Conservation (phyloP, 2,329 filamentous ascomycete genomes). For the Dryadomyces quercivorus region DNA sequence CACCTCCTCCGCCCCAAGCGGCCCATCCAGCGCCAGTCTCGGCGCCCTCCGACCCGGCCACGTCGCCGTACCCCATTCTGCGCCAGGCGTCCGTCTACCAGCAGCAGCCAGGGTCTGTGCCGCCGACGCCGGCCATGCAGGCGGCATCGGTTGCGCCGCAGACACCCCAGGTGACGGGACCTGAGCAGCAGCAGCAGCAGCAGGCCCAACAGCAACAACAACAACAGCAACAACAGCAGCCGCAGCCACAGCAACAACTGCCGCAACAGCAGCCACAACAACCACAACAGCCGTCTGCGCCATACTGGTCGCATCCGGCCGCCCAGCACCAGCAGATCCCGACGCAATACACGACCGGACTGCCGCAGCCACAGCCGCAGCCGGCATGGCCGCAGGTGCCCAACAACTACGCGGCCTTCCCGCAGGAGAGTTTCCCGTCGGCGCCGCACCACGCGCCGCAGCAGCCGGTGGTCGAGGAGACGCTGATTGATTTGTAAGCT, state of each 20-base stretch:
- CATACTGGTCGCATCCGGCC: slow-evolving; percentile 36
- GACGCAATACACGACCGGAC: slow-evolving; percentile 15
- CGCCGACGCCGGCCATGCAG: slow-evolving; percentile 22
- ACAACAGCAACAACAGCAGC: not conserved
- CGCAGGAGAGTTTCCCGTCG: slow-evolving; percentile 51
- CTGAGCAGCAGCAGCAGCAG: slow-evolving; percentile 18
- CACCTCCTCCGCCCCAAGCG: slow-evolving; percentile 18
- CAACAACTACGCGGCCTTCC: slow-evolving; percentile 33
- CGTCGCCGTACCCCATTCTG: slow-evolving; percentile 41
- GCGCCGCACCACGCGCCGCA: slow-evolving; percentile 50
- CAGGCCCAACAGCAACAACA: slow-evolving; percentile 9
- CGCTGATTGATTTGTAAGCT: slow-evolving; percentile 56
- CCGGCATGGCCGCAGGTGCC: slow-evolving; percentile 21
- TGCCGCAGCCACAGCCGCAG: slow-evolving; percentile 17
- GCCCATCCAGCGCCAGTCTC: slow-evolving; percentile 14
- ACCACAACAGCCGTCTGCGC: slow-evolving; percentile 14
- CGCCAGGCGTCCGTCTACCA: slow-evolving; percentile 32
- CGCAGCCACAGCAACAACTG: slow-evolving; percentile 7
- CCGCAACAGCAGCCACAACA: slow-evolving; percentile 7
- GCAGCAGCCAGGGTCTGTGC: slow-evolving; percentile 23
- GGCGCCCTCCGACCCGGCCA: slow-evolving; percentile 25
- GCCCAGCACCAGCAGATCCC: slow-evolving; percentile 27
- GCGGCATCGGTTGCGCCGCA: slow-evolving; percentile 19
- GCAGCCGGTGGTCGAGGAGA: slow-evolving; percentile 56
- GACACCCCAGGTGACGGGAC: slow-evolving; percentile 22